Percentiles rank a stretch among this genome's conserved stretches.
phyloP scores from a whole-genome alignment of 768 basidiomycete genomes.

The Tricholomella constricta region DNA sequence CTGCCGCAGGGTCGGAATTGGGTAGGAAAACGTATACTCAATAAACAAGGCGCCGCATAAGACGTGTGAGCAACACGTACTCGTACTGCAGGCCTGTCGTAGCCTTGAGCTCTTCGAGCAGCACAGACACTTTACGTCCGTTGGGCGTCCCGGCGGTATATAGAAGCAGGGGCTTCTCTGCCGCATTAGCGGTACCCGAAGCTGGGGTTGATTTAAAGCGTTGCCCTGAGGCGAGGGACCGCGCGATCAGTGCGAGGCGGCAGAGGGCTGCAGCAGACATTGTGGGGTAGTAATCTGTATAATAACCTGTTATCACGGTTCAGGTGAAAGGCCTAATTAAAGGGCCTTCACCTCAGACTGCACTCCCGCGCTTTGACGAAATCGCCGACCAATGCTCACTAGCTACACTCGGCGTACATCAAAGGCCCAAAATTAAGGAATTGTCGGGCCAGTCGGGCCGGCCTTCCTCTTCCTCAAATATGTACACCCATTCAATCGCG shows the following conservation, averaged over 20 bases:
- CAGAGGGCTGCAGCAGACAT: constrained; percentile 10
- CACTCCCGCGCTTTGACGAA: too few relatives aligned
- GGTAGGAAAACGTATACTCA: background rate
- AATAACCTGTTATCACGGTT: too few relatives aligned
- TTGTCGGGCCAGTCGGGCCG: too few relatives aligned
- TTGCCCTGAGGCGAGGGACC: constrained; percentile 5
- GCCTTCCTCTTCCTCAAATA: too few relatives aligned
- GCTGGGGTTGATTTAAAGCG: constrained; percentile 13
- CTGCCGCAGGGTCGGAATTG: background rate
- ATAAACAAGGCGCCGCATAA: background rate
- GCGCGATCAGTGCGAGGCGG: constrained; percentile 14
- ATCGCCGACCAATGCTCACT: too few relatives aligned
- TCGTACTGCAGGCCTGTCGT: constrained; percentile 41
- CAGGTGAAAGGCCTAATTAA: too few relatives aligned
- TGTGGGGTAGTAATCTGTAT: too few relatives aligned
- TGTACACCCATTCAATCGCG: too few relatives aligned
- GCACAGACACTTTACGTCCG: constrained; percentile 50
- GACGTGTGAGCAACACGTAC: constrained; percentile 19
- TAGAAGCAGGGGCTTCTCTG: constrained; percentile 31
- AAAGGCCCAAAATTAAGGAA: too few relatives aligned
- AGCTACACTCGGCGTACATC: too few relatives aligned
- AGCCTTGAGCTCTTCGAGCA: constrained; percentile 59
- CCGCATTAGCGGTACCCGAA: constrained; percentile 1
- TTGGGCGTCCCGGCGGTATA: constrained; percentile 58
- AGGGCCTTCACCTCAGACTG: too few relatives aligned